Percentiles rank a stretch among this genome's conserved stretches.
phyloP scores from a whole-genome alignment of 345 rosid species.

The Boechera divaricarpa region DNA sequence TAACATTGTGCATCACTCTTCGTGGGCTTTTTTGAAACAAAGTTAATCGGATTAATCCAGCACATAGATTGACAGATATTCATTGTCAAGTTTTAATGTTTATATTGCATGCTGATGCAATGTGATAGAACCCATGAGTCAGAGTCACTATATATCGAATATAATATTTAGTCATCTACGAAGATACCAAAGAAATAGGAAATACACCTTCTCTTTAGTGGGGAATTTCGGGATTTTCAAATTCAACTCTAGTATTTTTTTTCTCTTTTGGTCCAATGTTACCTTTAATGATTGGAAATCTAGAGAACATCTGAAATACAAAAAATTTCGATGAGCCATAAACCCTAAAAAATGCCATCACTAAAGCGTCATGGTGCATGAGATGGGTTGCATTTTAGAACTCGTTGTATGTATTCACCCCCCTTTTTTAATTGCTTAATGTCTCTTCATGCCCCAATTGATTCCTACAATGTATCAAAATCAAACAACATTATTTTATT shows the following conservation, averaged over 20 bases:
- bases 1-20: conserved; percentile 15
- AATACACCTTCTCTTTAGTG: not conserved
- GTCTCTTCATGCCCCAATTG: conserved; percentile 45
- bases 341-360: conserved; percentile 43
- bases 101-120: conserved; percentile 28
- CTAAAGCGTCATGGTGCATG: conserved; percentile 47
- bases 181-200: not conserved
- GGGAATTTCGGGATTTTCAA: not conserved
- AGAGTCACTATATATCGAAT: conserved; percentile 7
- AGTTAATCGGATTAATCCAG: conserved; percentile 10
- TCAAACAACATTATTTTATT: conserved; percentile 33
- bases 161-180: not conserved
- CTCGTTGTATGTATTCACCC: conserved; percentile 23
- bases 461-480: conserved; percentile 44
- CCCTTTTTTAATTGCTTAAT: conserved; percentile 29
- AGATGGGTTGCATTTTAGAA: conserved; percentile 30
- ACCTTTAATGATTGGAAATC: conserved; percentile 10
- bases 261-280: not conserved
- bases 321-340: conserved; percentile 20
- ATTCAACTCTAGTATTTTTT: not conserved
- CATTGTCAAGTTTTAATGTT: not conserved
- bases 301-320: conserved; percentile 5
- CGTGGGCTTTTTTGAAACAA: conserved; percentile 15
- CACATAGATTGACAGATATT: conserved; percentile 16
- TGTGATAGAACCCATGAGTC: conserved; percentile 22